Evolutionary conservation across 306 rosid species (phyloP).

Genomic region (Quercus ilex): DNA sequence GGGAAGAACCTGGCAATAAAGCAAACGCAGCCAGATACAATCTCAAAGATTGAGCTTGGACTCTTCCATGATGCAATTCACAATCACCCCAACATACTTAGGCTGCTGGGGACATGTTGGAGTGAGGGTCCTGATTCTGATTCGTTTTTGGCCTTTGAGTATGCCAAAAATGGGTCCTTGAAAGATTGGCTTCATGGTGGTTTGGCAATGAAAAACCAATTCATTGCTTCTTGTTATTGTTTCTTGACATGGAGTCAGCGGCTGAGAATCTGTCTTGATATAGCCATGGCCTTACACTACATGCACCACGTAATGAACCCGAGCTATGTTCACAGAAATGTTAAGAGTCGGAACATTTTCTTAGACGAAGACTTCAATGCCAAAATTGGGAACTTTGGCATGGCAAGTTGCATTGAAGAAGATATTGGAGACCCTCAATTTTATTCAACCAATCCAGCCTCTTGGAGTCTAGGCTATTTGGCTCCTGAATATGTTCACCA

Average conservation of each 20-base stretch:
- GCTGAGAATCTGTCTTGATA: conserved; percentile 71
- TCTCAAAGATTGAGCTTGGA: conserved; percentile 50
- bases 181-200: conserved; percentile 97
- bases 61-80: conserved; percentile 55
- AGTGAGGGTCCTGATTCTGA: conserved; percentile 52
- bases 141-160: conserved; percentile 69
- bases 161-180: conserved; percentile 75
- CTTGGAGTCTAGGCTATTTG: conserved; percentile 60
- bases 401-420: conserved; percentile 55
- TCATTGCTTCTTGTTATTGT: conserved; percentile 86
- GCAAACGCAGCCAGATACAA: conserved; percentile 27
- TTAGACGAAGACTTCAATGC: conserved; percentile 88
- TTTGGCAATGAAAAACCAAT: conserved; percentile 86
- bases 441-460: conserved; percentile 44
- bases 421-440: conserved; percentile 41
- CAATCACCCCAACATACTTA: conserved; percentile 75
- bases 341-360: conserved; percentile 79
- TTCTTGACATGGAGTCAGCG: conserved; percentile 89
- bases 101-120: conserved; percentile 57
- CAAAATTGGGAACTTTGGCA: conserved; percentile 72
- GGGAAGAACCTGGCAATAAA: conserved; percentile 81
- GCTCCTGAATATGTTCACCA: conserved; percentile 76
- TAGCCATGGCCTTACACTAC: conserved; percentile 71
- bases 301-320: conserved; percentile 81
- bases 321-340: conserved; percentile 60